A percentile compares a stretch with the other conserved stretches of the same genome.
Evolutionary conservation across 768 basidiomycete genomes (phyloP).

Genomic region (Gloeophyllum trabeum): DNA sequence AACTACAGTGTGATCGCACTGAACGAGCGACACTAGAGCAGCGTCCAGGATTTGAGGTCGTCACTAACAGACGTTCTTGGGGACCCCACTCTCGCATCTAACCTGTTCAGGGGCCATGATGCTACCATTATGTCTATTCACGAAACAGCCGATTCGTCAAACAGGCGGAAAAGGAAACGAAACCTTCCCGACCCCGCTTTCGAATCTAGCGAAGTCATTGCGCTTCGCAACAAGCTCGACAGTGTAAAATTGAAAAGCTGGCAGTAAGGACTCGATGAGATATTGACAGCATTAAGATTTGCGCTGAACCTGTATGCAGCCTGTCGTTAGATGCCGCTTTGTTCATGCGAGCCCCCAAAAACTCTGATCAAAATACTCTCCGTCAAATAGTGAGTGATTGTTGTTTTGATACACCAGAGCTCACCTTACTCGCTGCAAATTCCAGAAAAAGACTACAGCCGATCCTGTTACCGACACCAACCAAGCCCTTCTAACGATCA

Average conservation of each 20-base stretch:
- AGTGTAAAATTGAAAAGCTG: constrained; percentile 42
- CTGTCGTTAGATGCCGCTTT: constrained; percentile 38
- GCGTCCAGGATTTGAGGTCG: constrained; percentile 39
- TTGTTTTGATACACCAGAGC: not conserved
- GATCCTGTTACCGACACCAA: not conserved
- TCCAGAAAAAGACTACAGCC: not conserved
- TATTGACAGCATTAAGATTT: no score
- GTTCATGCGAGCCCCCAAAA: constrained; percentile 54
- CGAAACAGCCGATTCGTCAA: constrained; percentile 20
- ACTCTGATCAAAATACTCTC: constrained; percentile 56
- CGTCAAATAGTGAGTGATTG: constrained; percentile 23
- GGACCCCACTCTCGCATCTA: constrained; percentile 43
- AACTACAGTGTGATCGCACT: not conserved
- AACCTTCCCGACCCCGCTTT: constrained; percentile 23
- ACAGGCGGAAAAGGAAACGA: constrained; percentile 26
- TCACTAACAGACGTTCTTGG: constrained; percentile 35
- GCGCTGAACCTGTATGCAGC: no score
- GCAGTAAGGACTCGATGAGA: constrained; percentile 33
- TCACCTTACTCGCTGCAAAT: not conserved
- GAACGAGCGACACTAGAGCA: constrained; percentile 14
- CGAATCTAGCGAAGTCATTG: constrained; percentile 33
- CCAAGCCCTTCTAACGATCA: constrained; percentile 45
- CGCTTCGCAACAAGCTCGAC: constrained; percentile 41
- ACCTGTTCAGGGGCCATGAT: constrained; percentile 45
- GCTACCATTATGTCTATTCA: constrained; percentile 25